Percentiles rank a stretch among this genome's conserved stretches.
phyloP scores from a whole-genome alignment of 2,329 filamentous ascomycete genomes.

The Fusarium denticulatum region DNA sequence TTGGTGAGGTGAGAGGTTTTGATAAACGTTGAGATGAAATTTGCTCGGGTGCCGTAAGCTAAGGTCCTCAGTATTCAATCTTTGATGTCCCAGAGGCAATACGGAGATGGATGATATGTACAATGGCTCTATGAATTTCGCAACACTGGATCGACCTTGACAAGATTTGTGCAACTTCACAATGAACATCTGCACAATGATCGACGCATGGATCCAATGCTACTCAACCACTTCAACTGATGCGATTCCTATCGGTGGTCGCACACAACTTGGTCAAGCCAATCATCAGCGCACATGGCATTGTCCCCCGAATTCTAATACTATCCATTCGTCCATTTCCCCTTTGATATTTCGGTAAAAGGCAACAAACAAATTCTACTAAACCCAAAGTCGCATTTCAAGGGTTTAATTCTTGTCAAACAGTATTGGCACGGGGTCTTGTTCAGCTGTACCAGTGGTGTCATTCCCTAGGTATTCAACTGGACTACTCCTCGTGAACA shows the following conservation, averaged over 20 bases:
- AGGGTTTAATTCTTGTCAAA: slow-evolving; percentile 25
- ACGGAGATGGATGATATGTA: neutral
- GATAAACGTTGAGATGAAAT: slow-evolving; percentile 7
- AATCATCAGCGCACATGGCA: slow-evolving; percentile 48
- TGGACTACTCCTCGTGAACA: neutral
- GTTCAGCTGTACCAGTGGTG: slow-evolving; percentile 10
- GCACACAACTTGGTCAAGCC: slow-evolving; percentile 26
- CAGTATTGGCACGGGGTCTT: slow-evolving; percentile 31
- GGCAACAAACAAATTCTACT: neutral
- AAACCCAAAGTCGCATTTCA: neutral
- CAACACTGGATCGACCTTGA: neutral
- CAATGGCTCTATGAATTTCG: neutral
- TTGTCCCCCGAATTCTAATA: slow-evolving; percentile 20
- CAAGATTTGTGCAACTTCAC: slow-evolving; percentile 1
- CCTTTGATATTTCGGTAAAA: neutral
- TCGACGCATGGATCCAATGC: slow-evolving; percentile 28
- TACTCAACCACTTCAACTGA: slow-evolving; percentile 8
- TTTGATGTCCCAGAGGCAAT: neutral
- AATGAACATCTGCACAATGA: slow-evolving; percentile 15
- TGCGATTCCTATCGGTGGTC: neutral
- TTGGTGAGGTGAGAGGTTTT: slow-evolving; percentile 13
- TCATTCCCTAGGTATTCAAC: slow-evolving; percentile 9
- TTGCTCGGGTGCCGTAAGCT: neutral
- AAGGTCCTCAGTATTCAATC: neutral
- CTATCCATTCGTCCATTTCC: slow-evolving; percentile 17